Base-by-base conservation (phyloP, 1,284 basidiomycete genomes). In the Austropuccinia psidii region DNA sequence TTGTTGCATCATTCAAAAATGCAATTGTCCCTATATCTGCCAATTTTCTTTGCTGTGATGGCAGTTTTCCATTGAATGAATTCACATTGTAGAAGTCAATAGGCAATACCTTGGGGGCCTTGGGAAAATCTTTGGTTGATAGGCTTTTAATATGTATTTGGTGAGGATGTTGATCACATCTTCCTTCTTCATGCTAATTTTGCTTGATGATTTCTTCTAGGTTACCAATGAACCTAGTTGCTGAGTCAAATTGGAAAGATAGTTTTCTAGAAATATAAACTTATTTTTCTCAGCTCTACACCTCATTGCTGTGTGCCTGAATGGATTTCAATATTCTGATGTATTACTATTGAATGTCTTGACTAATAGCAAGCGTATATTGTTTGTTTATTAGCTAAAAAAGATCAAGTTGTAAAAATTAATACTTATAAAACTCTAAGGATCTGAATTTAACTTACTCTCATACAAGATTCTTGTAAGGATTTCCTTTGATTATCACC, bases 81-180 rank as follows among this genome's bases (percentile, higher is more conserved):
- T 29, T 50, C 19, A 8, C 15, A 29, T 67, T 35, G 31, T 67
- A 67, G 24, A 67, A 67, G 49, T 67, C 64, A 33, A 54, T 13
- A 31, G 64, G 64, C 7, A 67, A 29, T 4, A 27, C 29, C 33
- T 67, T 67, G 41, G 64, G 64, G 11, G 47, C 64, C 33, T 52
- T 54, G 17, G 41, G 21, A 37, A 67, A 52, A 52, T 29, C 17
- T 17, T 8, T n/a, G n/a, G n/a, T n/a, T n/a, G 45, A 17, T 21
- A n/a, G 7, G 21, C 31, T 24, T 39, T 47, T 47, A 27, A 39
- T 31, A 4, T 19, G 31, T 9, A 6, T 13, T 13, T 43, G n/a
- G 4, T 8, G 4, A n/a, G 41, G n/a, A n/a, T n/a, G 21, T 19
- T 8, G 39, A 65, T 11, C 5, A 6, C n/a, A 4, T 3, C 27